Conservation (phyloP, 2,329 filamentous ascomycete genomes). For the Dactylella cylindrospora region DNA sequence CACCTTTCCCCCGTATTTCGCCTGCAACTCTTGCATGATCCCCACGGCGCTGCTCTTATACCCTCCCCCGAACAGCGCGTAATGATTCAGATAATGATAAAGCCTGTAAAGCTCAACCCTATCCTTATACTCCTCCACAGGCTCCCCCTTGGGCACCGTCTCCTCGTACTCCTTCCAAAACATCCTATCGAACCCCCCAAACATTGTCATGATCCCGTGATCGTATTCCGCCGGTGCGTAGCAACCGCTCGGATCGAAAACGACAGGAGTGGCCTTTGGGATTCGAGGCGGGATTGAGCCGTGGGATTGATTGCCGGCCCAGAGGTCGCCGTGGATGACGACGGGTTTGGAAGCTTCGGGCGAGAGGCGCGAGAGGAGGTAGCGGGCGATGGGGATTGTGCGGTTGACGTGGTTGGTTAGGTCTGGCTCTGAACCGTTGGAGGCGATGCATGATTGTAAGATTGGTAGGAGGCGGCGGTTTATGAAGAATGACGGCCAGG, state of each 20-base stretch:
- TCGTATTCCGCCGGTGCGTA: constrained; percentile 91
- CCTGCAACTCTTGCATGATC: constrained; percentile 73
- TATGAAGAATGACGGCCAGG: constrained; percentile 85
- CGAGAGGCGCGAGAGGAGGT: constrained; percentile 36
- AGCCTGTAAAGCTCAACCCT: constrained; percentile 78
- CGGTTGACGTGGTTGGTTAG: constrained; percentile 65
- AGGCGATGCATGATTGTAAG: constrained; percentile 52
- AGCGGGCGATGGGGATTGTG: constrained; percentile 45
- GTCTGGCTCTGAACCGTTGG: constrained; percentile 66
- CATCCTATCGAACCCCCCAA: constrained; percentile 73
- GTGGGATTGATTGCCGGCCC: constrained; percentile 64
- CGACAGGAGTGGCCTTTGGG: constrained; percentile 48
- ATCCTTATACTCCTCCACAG: constrained; percentile 80
- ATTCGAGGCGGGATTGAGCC: constrained; percentile 34
- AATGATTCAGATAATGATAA: constrained; percentile 91
- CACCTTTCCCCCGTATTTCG: constrained; percentile 64
- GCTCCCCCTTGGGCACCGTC: constrained; percentile 76
- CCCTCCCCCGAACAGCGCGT: constrained; percentile 76
- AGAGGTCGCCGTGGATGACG: constrained; percentile 87
- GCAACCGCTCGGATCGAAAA: constrained; percentile 77
- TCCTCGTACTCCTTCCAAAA: constrained; percentile 79
- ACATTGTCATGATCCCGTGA: constrained; percentile 93
- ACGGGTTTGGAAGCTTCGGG: constrained; percentile 54
- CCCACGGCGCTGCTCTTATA: constrained; percentile 74
- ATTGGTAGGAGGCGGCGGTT: constrained; percentile 72